Conservation (phyloP, 2,329 filamentous ascomycete genomes). For the Arthrobotrys megalospora region DNA sequence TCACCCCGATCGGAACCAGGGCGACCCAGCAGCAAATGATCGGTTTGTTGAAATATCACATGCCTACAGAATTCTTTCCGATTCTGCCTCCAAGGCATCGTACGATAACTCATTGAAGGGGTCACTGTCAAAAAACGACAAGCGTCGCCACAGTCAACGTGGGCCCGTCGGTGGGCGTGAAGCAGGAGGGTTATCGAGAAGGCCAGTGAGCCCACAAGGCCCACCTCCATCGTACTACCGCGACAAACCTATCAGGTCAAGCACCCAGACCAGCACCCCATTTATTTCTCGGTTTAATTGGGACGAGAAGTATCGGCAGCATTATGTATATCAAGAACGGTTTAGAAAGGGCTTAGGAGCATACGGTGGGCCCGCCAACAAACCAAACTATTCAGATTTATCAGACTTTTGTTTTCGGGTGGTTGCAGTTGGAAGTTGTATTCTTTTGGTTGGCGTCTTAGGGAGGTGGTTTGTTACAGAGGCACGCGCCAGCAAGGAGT, state of each 20-base stretch:
- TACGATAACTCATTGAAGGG: conserved; percentile 78
- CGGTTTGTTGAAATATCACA: conserved; percentile 88
- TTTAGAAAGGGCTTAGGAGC: conserved; percentile 63
- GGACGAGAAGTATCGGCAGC: conserved; percentile 79
- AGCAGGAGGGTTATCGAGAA: conserved; percentile 83
- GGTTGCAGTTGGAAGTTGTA: conserved; percentile 45
- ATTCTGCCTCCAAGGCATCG: conserved; percentile 79
- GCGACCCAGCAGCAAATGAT: conserved; percentile 78
- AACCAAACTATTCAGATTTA: conserved; percentile 19
- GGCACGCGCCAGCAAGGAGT: no score
- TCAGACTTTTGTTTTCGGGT: conserved; percentile 47
- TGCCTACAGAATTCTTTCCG: conserved; percentile 83
- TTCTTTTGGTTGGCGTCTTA: conserved; percentile 46
- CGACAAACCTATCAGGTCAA: conserved; percentile 73
- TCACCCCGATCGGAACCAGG: conserved; percentile 91
- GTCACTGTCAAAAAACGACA: background rate
- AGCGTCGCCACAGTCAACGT: conserved; percentile 72
- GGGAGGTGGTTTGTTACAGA: conserved; percentile 42
- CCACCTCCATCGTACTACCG: conserved; percentile 92
- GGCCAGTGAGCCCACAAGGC: conserved; percentile 82
- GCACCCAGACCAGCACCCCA: conserved; percentile 71
- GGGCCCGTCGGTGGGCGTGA: conserved; percentile 81
- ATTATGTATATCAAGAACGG: conserved; percentile 69
- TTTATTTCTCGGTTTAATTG: conserved; percentile 80
- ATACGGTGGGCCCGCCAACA: background rate